These are phyloP conservation scores for Pseudocohnilembus persalinus DNA, from an alignment of 169 alveolate genomes.

Conservation along the genomic window DNA sequence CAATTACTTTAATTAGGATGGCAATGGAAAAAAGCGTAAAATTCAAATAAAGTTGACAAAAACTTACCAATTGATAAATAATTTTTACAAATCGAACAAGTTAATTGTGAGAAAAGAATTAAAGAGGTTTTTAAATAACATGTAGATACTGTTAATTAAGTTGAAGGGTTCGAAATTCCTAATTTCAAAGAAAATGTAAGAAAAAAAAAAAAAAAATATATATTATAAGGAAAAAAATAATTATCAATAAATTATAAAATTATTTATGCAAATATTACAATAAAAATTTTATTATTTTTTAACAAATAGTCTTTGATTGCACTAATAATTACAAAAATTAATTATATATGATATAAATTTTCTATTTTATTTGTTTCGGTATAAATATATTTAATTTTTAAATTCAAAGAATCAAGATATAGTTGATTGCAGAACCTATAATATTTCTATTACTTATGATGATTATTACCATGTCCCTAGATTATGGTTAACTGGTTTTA, in stretches of 20 bases:
- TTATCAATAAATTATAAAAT: not conserved
- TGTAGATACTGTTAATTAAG: slow-evolving; percentile 6
- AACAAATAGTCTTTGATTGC: not conserved
- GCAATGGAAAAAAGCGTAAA: slow-evolving; percentile 45
- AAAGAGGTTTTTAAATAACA: slow-evolving; percentile 27
- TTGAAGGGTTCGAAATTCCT: slow-evolving; percentile 32
- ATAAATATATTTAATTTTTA: not conserved
- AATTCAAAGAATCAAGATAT: not conserved
- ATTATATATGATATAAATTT: not conserved
- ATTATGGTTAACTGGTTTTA: slow-evolving; percentile 40
- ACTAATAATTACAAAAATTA: not conserved
- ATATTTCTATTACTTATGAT: slow-evolving; percentile 43
- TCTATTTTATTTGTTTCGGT: not conserved
- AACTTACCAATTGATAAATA: slow-evolving; percentile 33
- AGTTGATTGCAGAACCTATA: slow-evolving; percentile 18
- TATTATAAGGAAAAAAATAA: not conserved
- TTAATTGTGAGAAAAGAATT: slow-evolving; percentile 23
- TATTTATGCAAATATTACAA: not conserved
- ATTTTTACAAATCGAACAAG: slow-evolving; percentile 21
- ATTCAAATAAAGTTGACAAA: slow-evolving; percentile 7
- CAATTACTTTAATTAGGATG: slow-evolving; percentile 38
- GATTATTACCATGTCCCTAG: slow-evolving; percentile 43
- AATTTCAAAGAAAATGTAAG: slow-evolving; percentile 23
- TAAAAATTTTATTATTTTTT: not conserved
- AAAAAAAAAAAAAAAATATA: not conserved